Conservation (phyloP, 345 rosid species). For the Garcia nutans region DNA sequence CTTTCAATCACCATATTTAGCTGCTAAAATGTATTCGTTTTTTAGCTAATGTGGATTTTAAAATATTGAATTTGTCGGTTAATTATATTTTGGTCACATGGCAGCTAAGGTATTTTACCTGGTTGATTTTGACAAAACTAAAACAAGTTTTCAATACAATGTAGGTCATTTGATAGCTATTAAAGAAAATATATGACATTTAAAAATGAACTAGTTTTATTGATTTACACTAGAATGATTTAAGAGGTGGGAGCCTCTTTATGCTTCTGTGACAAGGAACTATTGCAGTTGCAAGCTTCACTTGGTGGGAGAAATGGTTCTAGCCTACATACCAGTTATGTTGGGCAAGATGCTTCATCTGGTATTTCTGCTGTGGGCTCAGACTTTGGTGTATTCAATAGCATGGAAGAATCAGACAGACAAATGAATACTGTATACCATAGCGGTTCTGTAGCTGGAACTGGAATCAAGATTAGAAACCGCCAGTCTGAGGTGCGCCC, state of each 20-base stretch:
- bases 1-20: slow-evolving; percentile 11
- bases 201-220: background rate
- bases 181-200: background rate
- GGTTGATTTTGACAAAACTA: background rate
- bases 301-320: slow-evolving; percentile 21
- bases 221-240: slow-evolving; percentile 23
- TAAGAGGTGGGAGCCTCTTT: slow-evolving; percentile 23
- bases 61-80: background rate
- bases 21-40: background rate
- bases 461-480: slow-evolving; percentile 52
- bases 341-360: slow-evolving; percentile 36
- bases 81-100: background rate
- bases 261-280: slow-evolving; percentile 33
- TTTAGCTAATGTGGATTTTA: background rate
- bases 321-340: slow-evolving; percentile 19
- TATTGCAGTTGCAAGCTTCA: slow-evolving; percentile 38
- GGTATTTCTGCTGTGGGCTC: slow-evolving; percentile 37
- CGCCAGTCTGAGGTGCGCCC: slow-evolving; percentile 39
- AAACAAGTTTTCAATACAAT: background rate
- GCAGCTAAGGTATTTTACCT: background rate
- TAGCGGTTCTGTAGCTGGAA: slow-evolving; percentile 28
- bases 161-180: background rate
- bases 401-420: slow-evolving; percentile 33
- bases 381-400: slow-evolving; percentile 31
- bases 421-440: slow-evolving; percentile 32